Percentiles rank a stretch among this genome's conserved stretches.
phyloP scores from a whole-genome alignment of 345 rosid species.

The Hibiscus syriacus region DNA sequence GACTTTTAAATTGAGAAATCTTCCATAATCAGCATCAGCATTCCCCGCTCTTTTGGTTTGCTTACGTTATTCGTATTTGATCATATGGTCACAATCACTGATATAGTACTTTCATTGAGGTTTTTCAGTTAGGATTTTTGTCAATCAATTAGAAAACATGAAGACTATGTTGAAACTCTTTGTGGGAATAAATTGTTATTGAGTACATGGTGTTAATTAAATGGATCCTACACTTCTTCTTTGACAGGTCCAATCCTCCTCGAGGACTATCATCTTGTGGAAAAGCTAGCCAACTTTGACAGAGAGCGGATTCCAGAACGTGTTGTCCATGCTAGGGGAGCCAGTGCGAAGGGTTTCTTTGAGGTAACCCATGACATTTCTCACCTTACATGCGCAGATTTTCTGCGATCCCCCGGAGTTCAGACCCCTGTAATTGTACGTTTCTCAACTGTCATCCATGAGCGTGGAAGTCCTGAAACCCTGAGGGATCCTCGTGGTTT shows the following conservation, averaged over 20 bases:
- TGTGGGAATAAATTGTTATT: background rate
- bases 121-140: background rate
- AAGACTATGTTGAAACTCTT: background rate
- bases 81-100: background rate
- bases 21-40: background rate
- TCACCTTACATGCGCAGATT: constrained; percentile 81
- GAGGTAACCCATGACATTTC: constrained; percentile 93
- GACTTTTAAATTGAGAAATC: background rate
- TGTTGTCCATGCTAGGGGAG: constrained; percentile 97
- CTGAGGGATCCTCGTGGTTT: constrained; percentile 95
- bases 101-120: background rate
- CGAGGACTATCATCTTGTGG: constrained; percentile 94
- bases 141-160: background rate
- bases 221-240: background rate
- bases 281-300: constrained; percentile 87
- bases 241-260: constrained; percentile 79
- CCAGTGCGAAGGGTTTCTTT: constrained; percentile 97
- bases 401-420: constrained; percentile 88
- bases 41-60: background rate
- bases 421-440: constrained; percentile 96
- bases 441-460: constrained; percentile 96
- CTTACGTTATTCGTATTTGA: background rate
- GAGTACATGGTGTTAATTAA: background rate
- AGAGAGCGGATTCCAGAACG: constrained; percentile 96
- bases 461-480: constrained; percentile 99